These are phyloP conservation scores for Oryza nivara DNA, from an alignment of 176 grass and related monocot species.

Conservation along the genomic window DNA sequence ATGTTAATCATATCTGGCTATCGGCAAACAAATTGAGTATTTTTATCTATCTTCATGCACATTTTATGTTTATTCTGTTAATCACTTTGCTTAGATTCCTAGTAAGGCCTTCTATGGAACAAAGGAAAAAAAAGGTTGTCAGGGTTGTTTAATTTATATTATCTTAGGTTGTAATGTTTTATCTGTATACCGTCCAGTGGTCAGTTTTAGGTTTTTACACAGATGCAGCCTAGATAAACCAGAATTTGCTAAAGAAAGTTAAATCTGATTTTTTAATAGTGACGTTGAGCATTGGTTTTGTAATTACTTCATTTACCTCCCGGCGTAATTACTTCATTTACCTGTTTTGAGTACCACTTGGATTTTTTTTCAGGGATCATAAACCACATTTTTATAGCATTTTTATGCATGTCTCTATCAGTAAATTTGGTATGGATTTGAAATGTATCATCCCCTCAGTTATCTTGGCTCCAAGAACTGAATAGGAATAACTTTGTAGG, in stretches of 20 bases:
- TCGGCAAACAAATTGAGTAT: neutral
- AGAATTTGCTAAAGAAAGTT: neutral
- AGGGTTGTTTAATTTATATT: neutral
- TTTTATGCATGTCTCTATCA: neutral
- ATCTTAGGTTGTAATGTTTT: neutral
- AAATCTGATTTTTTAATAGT: neutral
- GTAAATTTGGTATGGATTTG: neutral
- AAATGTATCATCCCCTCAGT: neutral
- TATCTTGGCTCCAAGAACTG: neutral
- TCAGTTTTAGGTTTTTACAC: neutral
- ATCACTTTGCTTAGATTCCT: neutral
- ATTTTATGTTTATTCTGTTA: neutral
- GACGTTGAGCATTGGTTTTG: neutral
- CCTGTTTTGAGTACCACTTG: neutral
- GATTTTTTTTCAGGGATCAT: neutral
- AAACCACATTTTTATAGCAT: conserved; percentile 2
- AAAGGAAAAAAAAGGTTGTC: neutral
- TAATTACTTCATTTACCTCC: neutral
- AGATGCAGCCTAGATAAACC: neutral
- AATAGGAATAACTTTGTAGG: neutral
- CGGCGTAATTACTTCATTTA: neutral
- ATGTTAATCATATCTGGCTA: neutral
- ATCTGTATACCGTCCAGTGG: neutral
- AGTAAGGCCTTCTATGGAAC: neutral
- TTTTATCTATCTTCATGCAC: neutral